Conservation (phyloP, 1,284 basidiomycete species). For the Anthracocystis setariae region DNA sequence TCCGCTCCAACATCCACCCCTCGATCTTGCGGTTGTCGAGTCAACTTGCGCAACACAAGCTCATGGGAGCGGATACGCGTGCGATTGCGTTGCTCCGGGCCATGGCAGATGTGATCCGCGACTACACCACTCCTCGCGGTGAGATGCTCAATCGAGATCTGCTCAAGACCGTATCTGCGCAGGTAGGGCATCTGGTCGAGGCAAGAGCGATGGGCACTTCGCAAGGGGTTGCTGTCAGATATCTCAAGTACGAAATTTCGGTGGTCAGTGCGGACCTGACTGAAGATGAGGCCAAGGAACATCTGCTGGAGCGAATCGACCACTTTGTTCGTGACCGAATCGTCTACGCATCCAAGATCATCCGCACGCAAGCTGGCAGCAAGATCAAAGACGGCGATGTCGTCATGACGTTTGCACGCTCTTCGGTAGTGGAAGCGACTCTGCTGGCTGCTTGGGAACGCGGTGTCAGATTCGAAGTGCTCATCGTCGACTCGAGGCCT, state of each 20-base stretch:
- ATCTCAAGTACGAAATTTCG: constrained; percentile 95
- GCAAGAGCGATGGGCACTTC: constrained; percentile 92
- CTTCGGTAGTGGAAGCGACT: constrained; percentile 91
- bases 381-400: constrained; percentile 95
- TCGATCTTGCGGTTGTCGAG: constrained; percentile 57
- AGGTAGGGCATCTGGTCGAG: constrained; percentile 87
- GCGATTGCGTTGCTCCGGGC: constrained; percentile 63
- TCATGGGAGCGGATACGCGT: constrained; percentile 63
- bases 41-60: constrained; percentile 59
- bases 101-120: constrained; percentile 62
- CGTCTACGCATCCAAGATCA: constrained; percentile 90
- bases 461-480: constrained; percentile 82
- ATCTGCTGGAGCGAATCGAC: constrained; percentile 85
- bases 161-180: constrained; percentile 70
- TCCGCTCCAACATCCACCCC: constrained; percentile 60
- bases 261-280: constrained; percentile 88
- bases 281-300: constrained; percentile 93
- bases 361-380: constrained; percentile 81
- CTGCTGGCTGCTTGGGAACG: constrained; percentile 76
- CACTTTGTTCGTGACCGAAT: constrained; percentile 94
- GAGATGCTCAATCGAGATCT: constrained; percentile 64
- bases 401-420: constrained; percentile 92
- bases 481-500: constrained; percentile 93
- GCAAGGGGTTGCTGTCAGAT: constrained; percentile 91
- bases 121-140: constrained; percentile 64